Conservation (phyloP, 352 stramenopile genomes). For the Globisporangium paroecandrum region DNA sequence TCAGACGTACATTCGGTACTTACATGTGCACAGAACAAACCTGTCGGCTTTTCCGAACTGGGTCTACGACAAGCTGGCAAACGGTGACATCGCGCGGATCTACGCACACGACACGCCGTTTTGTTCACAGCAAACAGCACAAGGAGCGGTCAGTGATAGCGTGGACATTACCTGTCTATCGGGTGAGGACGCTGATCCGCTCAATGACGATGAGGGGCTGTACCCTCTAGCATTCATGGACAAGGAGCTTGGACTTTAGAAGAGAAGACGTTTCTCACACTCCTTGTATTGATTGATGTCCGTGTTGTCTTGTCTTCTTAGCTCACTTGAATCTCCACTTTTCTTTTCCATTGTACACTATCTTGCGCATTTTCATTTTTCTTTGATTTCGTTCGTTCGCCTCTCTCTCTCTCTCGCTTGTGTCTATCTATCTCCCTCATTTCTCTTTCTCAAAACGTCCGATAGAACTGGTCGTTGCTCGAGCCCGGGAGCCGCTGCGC, state of each 20-base stretch:
- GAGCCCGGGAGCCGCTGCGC: constrained; percentile 24
- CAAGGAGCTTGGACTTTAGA: background rate
- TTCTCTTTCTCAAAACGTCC: background rate
- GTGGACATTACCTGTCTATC: constrained; percentile 11
- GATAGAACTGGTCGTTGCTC: constrained; percentile 1
- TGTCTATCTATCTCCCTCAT: background rate
- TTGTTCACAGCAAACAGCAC: constrained; percentile 12
- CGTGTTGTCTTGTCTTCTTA: background rate
- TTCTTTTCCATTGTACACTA: constrained; percentile 5
- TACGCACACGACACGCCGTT: constrained; percentile 30
- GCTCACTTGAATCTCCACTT: background rate
- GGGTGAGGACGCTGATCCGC: constrained; percentile 5
- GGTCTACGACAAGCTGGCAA: constrained; percentile 24
- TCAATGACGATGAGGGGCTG: constrained; percentile 7
- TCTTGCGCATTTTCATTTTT: background rate
- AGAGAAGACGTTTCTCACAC: background rate
- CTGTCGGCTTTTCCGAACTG: constrained; percentile 25
- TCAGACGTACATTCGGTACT: constrained; percentile 5
- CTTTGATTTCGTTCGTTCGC: background rate
- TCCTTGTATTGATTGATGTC: background rate
- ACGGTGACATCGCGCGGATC: constrained; percentile 20
- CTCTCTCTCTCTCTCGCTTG: background rate
- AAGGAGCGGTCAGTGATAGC: background rate
- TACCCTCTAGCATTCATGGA: constrained; percentile 23
- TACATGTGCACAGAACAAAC: constrained; percentile 33